These are phyloP conservation scores for Termitomyces eurrhizus DNA, from an alignment of 768 basidiomycete genomes.

Conservation along the genomic window DNA sequence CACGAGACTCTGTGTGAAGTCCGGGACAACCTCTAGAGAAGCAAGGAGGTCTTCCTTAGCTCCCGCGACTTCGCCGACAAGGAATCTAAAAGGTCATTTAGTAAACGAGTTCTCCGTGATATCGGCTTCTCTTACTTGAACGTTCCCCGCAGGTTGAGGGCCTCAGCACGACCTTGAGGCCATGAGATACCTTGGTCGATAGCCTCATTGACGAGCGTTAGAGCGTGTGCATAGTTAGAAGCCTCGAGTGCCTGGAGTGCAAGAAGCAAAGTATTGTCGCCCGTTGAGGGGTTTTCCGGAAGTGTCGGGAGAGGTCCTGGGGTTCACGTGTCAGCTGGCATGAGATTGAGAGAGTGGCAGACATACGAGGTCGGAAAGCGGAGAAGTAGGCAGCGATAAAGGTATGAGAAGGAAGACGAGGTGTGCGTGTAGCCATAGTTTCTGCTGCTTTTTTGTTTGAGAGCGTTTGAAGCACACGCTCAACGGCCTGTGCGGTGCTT, in stretches of 20 bases:
- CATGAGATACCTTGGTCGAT: slow-evolving; percentile 83
- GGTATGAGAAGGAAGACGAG: slow-evolving; percentile 80
- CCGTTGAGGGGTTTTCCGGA: slow-evolving; percentile 70
- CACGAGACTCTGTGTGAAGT: slow-evolving; percentile 84
- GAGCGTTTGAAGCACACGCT: slow-evolving; percentile 87
- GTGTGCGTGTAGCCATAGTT: slow-evolving; percentile 69
- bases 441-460: slow-evolving; percentile 69
- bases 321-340: background rate
- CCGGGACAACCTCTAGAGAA: slow-evolving; percentile 62
- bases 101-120: background rate
- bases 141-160: slow-evolving; percentile 89
- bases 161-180: slow-evolving; percentile 75
- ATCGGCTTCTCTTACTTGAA: slow-evolving; percentile 69
- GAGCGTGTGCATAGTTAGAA: slow-evolving; percentile 77
- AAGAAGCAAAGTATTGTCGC: slow-evolving; percentile 79
- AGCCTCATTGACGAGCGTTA: slow-evolving; percentile 79
- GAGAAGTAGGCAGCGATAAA: slow-evolving; percentile 96
- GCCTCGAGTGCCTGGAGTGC: slow-evolving; percentile 83
- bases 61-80: slow-evolving; percentile 76
- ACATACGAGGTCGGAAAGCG: slow-evolving; percentile 87
- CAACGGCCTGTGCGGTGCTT: slow-evolving; percentile 72
- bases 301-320: slow-evolving; percentile 65
- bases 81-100: slow-evolving; percentile 53
- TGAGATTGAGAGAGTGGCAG: background rate
- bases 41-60: slow-evolving; percentile 83